Percentiles rank a stretch among this genome's conserved stretches.
phyloP scores from a whole-genome alignment of 2,329 filamentous ascomycete genomes.

The Microdochium nivale region DNA sequence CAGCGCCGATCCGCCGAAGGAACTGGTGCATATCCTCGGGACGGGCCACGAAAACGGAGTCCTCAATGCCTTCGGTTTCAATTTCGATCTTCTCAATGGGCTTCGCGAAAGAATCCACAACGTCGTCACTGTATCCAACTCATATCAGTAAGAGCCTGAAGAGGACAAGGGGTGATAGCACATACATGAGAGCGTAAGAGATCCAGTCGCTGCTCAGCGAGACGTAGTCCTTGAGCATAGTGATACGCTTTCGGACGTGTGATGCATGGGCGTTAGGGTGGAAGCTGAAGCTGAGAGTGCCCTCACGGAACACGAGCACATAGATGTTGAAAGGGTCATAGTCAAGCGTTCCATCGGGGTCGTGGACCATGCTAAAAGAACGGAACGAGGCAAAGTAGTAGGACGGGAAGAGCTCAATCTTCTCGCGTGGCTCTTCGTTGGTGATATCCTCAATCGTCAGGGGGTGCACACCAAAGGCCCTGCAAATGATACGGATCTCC shows the following conservation, averaged over 20 bases:
- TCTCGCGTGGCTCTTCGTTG: constrained; percentile 92
- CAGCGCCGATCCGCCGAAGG: constrained; percentile 77
- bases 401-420: constrained; percentile 93
- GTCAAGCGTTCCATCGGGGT: constrained; percentile 65
- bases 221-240: constrained; percentile 88
- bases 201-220: constrained; percentile 96
- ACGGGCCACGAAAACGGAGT: constrained; percentile 87
- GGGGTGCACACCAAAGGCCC: constrained; percentile 91
- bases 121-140: constrained; percentile 62
- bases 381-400: constrained; percentile 99
- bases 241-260: constrained; percentile 85
- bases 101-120: constrained; percentile 91
- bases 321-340: constrained; percentile 95
- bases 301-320: constrained; percentile 92
- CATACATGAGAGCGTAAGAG: constrained; percentile 93
- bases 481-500: constrained; percentile 80
- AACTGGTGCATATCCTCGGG: constrained; percentile 84
- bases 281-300: constrained; percentile 91
- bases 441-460: constrained; percentile 94
- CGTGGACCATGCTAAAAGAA: constrained; percentile 74
- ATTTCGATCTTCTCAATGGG: constrained; percentile 79
- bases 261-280: constrained; percentile 77
- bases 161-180: constrained; percentile 5
- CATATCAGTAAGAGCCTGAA: background rate
- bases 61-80: constrained; percentile 88